A percentile compares a stretch with the other conserved stretches of the same genome.
These are phyloP conservation scores for Colletotrichum ledebouriae DNA, from an alignment of 2,329 filamentous ascomycete genomes.

Conservation along the genomic window DNA sequence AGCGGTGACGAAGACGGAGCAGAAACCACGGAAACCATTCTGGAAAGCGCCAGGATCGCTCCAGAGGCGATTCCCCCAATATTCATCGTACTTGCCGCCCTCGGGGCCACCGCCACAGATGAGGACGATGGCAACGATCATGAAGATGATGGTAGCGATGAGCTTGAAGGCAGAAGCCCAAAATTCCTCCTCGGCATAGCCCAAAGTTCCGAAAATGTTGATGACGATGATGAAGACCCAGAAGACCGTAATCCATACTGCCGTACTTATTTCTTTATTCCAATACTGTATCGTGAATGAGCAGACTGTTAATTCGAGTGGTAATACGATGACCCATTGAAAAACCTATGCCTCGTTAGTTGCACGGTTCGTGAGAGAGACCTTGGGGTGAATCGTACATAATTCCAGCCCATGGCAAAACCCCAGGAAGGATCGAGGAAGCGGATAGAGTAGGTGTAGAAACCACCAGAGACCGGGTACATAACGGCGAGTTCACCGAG, in stretches of 20 bases:
- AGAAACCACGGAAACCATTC: constrained; percentile 78
- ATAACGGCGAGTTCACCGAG: constrained; percentile 73
- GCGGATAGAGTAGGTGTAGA: constrained; percentile 72
- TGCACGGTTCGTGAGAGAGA: background rate
- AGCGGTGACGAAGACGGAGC: constrained; percentile 77
- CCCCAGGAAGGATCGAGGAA: constrained; percentile 74
- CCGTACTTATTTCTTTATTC: constrained; percentile 60
- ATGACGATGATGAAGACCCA: constrained; percentile 62
- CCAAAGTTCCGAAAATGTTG: constrained; percentile 68
- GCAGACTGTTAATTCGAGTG: constrained; percentile 65
- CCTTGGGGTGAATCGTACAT: constrained; percentile 43
- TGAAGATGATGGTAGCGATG: constrained; percentile 70
- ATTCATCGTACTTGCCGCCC: constrained; percentile 55
- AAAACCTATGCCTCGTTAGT: constrained; percentile 49
- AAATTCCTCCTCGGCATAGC: constrained; percentile 70
- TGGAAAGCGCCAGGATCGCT: constrained; percentile 67
- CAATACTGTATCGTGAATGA: constrained; percentile 66
- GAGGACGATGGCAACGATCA: constrained; percentile 70
- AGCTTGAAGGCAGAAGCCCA: constrained; percentile 69
- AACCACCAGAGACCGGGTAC: constrained; percentile 73
- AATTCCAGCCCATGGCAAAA: constrained; percentile 67
- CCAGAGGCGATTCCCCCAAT: constrained; percentile 59
- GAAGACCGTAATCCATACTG: constrained; percentile 68
- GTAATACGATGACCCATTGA: constrained; percentile 64
- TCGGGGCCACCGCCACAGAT: constrained; percentile 70